Evolutionary conservation across 2,329 filamentous ascomycete genomes (phyloP).

Genomic region (Hortaea sp.): DNA sequence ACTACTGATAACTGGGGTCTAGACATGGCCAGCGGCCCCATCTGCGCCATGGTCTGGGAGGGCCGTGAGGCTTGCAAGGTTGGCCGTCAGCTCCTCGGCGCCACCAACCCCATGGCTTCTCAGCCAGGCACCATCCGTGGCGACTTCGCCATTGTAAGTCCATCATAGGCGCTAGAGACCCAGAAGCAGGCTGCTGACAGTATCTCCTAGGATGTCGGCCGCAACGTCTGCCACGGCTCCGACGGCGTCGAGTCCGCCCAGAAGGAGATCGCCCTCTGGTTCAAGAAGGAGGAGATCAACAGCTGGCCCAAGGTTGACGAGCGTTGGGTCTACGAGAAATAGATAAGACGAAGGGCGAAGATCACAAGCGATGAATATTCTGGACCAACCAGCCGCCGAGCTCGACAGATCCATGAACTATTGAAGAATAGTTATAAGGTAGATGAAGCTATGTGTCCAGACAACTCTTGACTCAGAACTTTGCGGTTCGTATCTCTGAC

Average conservation of each 20-base stretch:
- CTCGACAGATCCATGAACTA: too few relatives aligned
- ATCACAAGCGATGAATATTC: too few relatives aligned
- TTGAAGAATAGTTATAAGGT: too few relatives aligned
- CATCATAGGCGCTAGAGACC: neutral
- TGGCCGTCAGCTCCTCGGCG: slow-evolving; percentile 89
- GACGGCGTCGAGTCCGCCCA: slow-evolving; percentile 97
- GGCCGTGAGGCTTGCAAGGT: slow-evolving; percentile 98
- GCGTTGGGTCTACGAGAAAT: slow-evolving; percentile 97
- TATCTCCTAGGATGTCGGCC: slow-evolving; percentile 60
- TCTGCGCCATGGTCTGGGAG: slow-evolving; percentile 99
- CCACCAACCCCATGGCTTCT: slow-evolving; percentile 95
- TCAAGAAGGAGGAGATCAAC: slow-evolving; percentile 78
- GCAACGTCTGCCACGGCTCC: slow-evolving; percentile 99
- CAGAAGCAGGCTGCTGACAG: too few relatives aligned
- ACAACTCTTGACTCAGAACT: too few relatives aligned
- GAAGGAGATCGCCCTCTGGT: slow-evolving; percentile 99
- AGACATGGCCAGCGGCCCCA: slow-evolving; percentile 97
- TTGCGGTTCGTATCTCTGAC: too few relatives aligned
- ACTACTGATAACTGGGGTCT: slow-evolving; percentile 2
- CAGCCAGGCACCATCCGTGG: slow-evolving; percentile 97
- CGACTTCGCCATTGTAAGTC: slow-evolving; percentile 63
- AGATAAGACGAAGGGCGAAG: slow-evolving; percentile 7
- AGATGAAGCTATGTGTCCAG: too few relatives aligned
- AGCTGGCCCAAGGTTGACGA: slow-evolving; percentile 74
- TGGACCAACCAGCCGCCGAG: too few relatives aligned